These are phyloP conservation scores for Bauhinia variegata DNA, from an alignment of 306 rosid species.

Conservation along the genomic window DNA sequence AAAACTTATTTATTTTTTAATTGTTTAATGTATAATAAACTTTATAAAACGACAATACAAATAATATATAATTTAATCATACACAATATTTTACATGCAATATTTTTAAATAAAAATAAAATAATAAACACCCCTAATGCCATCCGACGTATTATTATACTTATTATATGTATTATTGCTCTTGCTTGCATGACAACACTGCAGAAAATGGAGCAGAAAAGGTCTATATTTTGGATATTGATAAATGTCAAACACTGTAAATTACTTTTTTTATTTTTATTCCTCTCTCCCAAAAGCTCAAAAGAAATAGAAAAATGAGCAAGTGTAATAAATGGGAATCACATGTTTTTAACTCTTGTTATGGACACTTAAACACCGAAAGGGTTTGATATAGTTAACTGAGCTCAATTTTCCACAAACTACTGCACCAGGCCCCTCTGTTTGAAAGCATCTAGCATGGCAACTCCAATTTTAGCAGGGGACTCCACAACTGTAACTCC, in stretches of 20 bases:
- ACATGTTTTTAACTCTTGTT: conserved; percentile 24
- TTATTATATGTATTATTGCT: too few relatives aligned
- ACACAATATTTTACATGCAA: too few relatives aligned
- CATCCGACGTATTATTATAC: too few relatives aligned
- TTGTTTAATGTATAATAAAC: too few relatives aligned
- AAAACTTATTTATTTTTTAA: too few relatives aligned
- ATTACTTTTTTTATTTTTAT: conserved; percentile 35
- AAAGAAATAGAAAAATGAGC: conserved; percentile 14
- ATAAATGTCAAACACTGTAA: conserved; percentile 35
- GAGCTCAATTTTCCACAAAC: conserved; percentile 26
- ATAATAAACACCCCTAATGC: too few relatives aligned
- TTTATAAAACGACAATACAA: too few relatives aligned
- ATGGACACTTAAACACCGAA: conserved; percentile 27
- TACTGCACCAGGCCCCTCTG: conserved; percentile 82
- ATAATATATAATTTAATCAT: too few relatives aligned
- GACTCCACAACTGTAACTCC: conserved; percentile 97
- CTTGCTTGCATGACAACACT: conserved; percentile 30
- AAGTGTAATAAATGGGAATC: conserved; percentile 41
- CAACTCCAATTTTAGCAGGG: conserved; percentile 87
- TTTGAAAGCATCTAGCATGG: conserved; percentile 89
- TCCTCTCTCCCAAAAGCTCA: too few relatives aligned
- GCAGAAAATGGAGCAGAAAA: conserved; percentile 21
- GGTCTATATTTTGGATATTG: conserved; percentile 19
- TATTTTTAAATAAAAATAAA: too few relatives aligned
- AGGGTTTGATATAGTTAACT: conserved; percentile 34